Percentiles rank a stretch among this genome's conserved stretches.
Evolutionary conservation across 176 grass and related monocot species (phyloP).

Genomic region (Olyra latifolia): DNA sequence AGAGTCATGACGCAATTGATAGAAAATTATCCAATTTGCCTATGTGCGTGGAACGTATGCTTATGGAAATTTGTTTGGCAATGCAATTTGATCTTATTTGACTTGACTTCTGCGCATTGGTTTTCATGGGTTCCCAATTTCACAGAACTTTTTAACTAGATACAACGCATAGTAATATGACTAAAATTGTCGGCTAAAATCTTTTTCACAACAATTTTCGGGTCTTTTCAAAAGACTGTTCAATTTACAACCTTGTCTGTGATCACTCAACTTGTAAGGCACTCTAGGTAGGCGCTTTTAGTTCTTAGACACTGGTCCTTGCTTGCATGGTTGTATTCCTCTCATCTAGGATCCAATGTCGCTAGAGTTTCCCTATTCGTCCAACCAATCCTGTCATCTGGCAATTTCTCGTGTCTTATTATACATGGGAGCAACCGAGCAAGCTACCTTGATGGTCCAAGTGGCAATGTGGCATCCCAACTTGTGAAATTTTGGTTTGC

Average conservation of each 20-base stretch:
- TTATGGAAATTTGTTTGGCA: too few species aligned
- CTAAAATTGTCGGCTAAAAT: neutral
- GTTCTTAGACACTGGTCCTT: constrained; percentile 42
- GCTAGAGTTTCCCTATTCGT: neutral
- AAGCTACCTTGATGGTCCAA: constrained; percentile 17
- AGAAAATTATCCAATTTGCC: neutral
- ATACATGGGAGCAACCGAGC: neutral
- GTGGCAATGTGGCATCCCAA: neutral
- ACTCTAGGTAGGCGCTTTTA: constrained; percentile 12
- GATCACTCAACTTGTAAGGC: neutral
- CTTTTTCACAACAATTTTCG: neutral
- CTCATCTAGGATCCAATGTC: constrained; percentile 50
- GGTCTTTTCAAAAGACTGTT: neutral
- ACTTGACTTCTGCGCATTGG: too few species aligned
- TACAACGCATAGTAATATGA: too few species aligned
- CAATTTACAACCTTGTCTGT: neutral
- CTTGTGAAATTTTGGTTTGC: neutral
- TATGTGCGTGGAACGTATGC: too few species aligned
- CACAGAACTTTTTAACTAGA: too few species aligned
- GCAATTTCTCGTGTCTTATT: neutral
- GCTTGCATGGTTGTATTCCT: neutral
- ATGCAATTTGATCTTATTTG: too few species aligned
- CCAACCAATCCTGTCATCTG: neutral
- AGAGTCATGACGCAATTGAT: neutral
- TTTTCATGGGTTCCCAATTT: too few species aligned